A percentile compares a stretch with the other conserved stretches of the same genome.
Evolutionary conservation across 2,329 filamentous ascomycete genomes (phyloP).

Genomic region (Dichotomopilus funicola): DNA sequence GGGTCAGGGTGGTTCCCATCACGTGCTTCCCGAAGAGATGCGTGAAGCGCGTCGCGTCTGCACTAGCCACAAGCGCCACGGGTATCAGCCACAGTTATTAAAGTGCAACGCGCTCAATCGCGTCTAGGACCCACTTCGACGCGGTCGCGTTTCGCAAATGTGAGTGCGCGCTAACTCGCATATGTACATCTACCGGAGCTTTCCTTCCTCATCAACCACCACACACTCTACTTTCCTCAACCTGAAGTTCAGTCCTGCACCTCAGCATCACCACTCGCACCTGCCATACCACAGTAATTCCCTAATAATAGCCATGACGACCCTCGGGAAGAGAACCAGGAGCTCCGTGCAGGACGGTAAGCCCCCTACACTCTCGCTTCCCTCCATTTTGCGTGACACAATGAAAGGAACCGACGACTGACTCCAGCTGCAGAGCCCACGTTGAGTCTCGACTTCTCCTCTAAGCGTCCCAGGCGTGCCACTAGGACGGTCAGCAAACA

Average conservation of each 20-base stretch:
- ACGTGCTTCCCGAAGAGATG: too few species aligned
- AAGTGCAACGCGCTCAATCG: conserved; percentile 21
- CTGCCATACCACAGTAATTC: background rate
- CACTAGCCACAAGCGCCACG: background rate
- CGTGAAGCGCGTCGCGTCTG: too few species aligned
- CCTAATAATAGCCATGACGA: conserved; percentile 22
- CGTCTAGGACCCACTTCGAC: conserved; percentile 19
- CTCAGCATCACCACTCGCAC: conserved; percentile 11
- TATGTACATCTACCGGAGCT: background rate
- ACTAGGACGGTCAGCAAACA: conserved; percentile 47
- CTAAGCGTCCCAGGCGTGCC: conserved; percentile 42
- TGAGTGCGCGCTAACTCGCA: background rate
- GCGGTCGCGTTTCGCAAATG: conserved; percentile 19
- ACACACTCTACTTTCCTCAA: conserved; percentile 12
- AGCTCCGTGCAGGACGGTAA: conserved; percentile 20
- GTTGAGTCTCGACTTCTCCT: conserved; percentile 27
- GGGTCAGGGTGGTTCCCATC: too few species aligned
- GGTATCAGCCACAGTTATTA: conserved; percentile 1
- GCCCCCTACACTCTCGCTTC: background rate
- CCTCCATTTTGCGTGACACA: background rate
- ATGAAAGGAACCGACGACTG: conserved; percentile 9
- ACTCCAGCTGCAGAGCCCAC: conserved; percentile 18
- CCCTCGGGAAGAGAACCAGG: conserved; percentile 30
- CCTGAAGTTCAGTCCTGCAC: conserved; percentile 11
- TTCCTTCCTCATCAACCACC: conserved; percentile 7